Conservation (phyloP, 768 basidiomycete genomes). For the Lyophyllum decastes region DNA sequence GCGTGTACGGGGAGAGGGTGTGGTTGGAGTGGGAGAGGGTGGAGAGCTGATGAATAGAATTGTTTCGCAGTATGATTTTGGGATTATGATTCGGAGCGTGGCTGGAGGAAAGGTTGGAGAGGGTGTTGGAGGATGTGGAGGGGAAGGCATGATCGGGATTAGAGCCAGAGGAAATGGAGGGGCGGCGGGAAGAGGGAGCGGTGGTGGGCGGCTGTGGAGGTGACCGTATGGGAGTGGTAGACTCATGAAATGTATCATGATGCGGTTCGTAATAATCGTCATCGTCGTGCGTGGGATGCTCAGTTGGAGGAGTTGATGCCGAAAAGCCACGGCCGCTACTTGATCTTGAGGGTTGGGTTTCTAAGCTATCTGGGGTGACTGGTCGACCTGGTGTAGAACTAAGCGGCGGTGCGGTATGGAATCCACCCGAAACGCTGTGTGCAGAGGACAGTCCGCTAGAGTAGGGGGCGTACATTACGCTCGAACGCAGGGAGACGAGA, state of each 20-base stretch:
- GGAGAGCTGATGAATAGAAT: conserved; percentile 82
- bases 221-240: conserved; percentile 25
- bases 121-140: conserved; percentile 18
- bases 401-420: conserved; percentile 17
- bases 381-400: conserved; percentile 33
- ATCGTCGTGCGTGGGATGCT: conserved; percentile 24
- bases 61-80: conserved; percentile 67
- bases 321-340: conserved; percentile 46
- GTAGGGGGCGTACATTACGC: conserved; percentile 25
- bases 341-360: conserved; percentile 51
- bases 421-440: conserved; percentile 1
- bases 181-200: conserved; percentile 29
- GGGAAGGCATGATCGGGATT: conserved; percentile 22
- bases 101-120: conserved; percentile 17
- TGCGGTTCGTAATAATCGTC: conserved; percentile 21
- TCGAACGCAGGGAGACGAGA: conserved; percentile 24
- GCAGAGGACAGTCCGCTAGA: conserved; percentile 16
- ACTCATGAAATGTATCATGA: conserved; percentile 9
- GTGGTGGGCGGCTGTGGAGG: conserved; percentile 6
- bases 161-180: conserved; percentile 35
- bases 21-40: conserved; percentile 89
- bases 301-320: conserved; percentile 47
- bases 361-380: conserved; percentile 50
- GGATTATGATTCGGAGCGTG: conserved; percentile 40
- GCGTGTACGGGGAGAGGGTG: conserved; percentile 92